These are phyloP conservation scores for Nicotiana benthamiana DNA, from an alignment of 257 asterid genomes.

Conservation along the genomic window DNA sequence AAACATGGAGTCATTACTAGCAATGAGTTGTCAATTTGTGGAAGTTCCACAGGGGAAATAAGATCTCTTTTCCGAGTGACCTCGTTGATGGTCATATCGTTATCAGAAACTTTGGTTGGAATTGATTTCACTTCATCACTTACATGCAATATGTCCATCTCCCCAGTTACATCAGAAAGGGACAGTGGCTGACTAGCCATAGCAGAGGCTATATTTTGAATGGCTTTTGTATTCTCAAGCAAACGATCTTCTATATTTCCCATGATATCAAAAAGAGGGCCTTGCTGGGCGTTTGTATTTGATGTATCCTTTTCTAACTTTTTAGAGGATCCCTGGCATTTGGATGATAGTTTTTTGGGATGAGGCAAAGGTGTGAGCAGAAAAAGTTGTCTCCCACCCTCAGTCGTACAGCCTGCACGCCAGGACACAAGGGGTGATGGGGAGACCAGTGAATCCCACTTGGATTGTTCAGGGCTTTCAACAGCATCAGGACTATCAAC, in stretches of 20 bases:
- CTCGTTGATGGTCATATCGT: constrained; percentile 13
- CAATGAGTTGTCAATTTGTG: constrained; percentile 26
- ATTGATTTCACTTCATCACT: constrained; percentile 16
- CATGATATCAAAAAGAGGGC: constrained; percentile 10
- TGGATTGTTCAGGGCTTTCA: constrained; percentile 57
- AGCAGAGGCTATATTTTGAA: background rate
- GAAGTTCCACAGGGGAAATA: constrained; percentile 35
- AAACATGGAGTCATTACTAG: constrained; percentile 67
- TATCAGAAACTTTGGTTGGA: constrained; percentile 21
- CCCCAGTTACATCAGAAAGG: constrained; percentile 1
- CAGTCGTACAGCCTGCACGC: constrained; percentile 64
- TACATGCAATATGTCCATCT: constrained; percentile 1
- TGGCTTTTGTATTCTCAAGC: constrained; percentile 14
- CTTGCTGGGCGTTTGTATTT: constrained; percentile 13
- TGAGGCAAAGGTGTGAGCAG: constrained; percentile 82
- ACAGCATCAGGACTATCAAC: constrained; percentile 45
- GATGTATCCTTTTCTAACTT: constrained; percentile 18
- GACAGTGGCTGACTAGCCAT: constrained; percentile 17
- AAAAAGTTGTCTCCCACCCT: constrained; percentile 68
- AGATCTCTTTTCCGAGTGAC: constrained; percentile 17
- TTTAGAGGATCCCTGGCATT: constrained; percentile 21
- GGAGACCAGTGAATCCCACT: constrained; percentile 64
- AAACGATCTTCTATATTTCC: constrained; percentile 12
- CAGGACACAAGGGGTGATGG: constrained; percentile 96
- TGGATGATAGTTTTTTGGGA: constrained; percentile 32